These are phyloP conservation scores for Babesia ovis DNA, from an alignment of 169 alveolate genomes.

Conservation along the genomic window DNA sequence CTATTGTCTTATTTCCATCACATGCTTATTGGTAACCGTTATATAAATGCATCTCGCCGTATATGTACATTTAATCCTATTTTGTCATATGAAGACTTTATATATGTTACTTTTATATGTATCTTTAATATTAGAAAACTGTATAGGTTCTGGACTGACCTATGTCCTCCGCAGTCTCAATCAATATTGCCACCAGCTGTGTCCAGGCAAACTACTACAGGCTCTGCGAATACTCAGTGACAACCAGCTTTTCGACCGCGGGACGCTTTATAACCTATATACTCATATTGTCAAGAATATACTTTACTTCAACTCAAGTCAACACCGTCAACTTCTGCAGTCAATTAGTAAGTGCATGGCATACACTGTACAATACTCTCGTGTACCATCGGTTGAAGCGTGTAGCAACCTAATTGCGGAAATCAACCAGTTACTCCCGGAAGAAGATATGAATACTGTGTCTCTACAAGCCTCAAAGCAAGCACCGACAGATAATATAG, in stretches of 20 bases:
- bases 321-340: conserved; percentile 13
- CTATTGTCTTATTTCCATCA: not conserved
- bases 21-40: not conserved
- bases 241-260: conserved; percentile 40
- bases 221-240: conserved; percentile 35
- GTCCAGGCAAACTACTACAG: conserved; percentile 27
- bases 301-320: conserved; percentile 29
- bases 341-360: conserved; percentile 8
- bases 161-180: conserved; percentile 17
- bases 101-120: too few species aligned
- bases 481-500: not conserved
- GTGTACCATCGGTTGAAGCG: not conserved
- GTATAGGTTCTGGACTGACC: conserved; percentile 22
- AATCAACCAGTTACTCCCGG: not conserved
- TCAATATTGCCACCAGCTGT: conserved; percentile 16
- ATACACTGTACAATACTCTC: conserved; percentile 10
- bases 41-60: not conserved
- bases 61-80: too few species aligned
- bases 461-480: not conserved
- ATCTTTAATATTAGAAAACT: too few species aligned
- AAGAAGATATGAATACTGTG: not conserved
- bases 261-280: conserved; percentile 21
- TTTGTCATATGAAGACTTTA: too few species aligned
- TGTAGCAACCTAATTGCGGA: not conserved
- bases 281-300: conserved; percentile 18